Percentiles rank a stretch among this genome's conserved stretches.
phyloP scores from a whole-genome alignment of 371 early-diverging fungal genomes.

The Apophysomyces variabilis region DNA sequence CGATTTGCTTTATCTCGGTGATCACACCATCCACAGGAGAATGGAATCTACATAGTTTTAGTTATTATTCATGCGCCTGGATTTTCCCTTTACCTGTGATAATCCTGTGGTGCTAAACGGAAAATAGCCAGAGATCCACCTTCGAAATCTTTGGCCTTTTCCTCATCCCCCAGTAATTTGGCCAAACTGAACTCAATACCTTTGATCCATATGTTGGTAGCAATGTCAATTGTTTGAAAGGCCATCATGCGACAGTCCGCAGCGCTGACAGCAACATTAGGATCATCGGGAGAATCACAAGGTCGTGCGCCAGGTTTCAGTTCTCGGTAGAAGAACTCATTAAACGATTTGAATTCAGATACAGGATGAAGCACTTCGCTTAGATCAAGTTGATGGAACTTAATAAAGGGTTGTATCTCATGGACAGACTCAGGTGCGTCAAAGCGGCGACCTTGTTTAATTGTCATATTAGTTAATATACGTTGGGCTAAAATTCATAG shows the following conservation, averaged over 20 bases:
- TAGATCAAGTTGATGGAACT: conserved; percentile 73
- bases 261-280: conserved; percentile 73
- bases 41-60: conserved; percentile 60
- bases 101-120: conserved; percentile 78
- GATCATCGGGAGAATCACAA: conserved; percentile 66
- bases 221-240: conserved; percentile 70
- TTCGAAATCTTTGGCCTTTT: conserved; percentile 55
- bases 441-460: conserved; percentile 82
- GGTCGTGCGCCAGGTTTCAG: conserved; percentile 77
- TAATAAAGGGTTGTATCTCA: conserved; percentile 79
- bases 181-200: conserved; percentile 76
- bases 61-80: neutral
- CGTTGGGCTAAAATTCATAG: conserved; percentile 39
- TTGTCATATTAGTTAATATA: conserved; percentile 65
- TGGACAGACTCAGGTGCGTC: conserved; percentile 69
- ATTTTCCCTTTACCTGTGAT: conserved; percentile 59
- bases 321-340: conserved; percentile 89
- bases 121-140: conserved; percentile 71
- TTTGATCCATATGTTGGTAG: conserved; percentile 87
- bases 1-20: conserved; percentile 57
- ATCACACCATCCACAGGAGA: conserved; percentile 79
- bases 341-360: conserved; percentile 76
- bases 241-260: conserved; percentile 84
- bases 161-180: conserved; percentile 59
- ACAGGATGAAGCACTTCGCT: conserved; percentile 70